Evolutionary conservation across 73 alveolate genomes (phyloP), one percentile per base, ranked within the genome.

Genomic region (Paramecium octaurelia): DNA sequence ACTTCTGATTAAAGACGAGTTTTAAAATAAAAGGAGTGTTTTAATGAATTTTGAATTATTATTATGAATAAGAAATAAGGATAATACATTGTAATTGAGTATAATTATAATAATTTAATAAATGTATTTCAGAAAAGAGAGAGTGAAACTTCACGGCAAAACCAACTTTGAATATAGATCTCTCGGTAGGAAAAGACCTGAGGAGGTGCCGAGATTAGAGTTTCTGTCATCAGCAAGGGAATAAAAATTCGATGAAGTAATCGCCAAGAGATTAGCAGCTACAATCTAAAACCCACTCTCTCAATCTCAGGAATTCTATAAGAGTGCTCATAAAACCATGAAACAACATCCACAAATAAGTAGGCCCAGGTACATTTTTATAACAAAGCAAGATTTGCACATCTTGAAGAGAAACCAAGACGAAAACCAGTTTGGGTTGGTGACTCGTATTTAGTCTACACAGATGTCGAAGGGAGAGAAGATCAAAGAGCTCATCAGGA

Each of bases 361-460:
- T 24, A 23, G 91, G 1, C 91, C 91, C 2, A 69, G 93, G 76
- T 38, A 21, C 14, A 58, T 87, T 3, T 31, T 48, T 34, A 64
- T 58, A 18, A 50, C 29, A 54, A 4, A 16, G 34, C 7, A 18
- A 73, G 94, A 46, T 89, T 89, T 44, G 94, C 92, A 2, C 84
- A 89, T 70, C 68, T 89, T 58, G 94, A 89, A 50, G 94, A 89
- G 44, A 58, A 58, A 27, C 92, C 35, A 21, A 70, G 40, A 46
- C 35, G 94, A 71, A 89, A 89, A 71, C 86, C 92, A 68, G 94
- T 89, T 70, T 89, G 86, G 86, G 88, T 58, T 36, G 94, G 94
- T 9, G 94, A 89, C 46, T 89, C 92, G 0, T 70, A 89, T 43
- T 40, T 83, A 16, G 64, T 70, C 5, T 89, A 89, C 29, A 73